These are phyloP conservation scores for Heliamphora exappendiculata DNA, from an alignment of 148 eudicot genomes.

Conservation along the genomic window DNA sequence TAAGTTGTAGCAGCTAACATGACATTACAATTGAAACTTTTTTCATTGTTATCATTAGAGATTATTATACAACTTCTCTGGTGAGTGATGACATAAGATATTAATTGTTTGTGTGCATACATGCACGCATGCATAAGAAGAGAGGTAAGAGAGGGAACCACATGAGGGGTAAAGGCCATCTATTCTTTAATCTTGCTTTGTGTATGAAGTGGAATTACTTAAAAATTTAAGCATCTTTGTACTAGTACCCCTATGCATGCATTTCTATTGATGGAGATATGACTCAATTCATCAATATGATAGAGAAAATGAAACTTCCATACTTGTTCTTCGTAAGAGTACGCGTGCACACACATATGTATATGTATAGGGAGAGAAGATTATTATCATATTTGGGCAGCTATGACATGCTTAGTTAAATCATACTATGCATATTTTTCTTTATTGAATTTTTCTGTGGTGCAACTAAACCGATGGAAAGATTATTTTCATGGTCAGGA, in stretches of 20 bases:
- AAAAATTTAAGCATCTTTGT: not conserved
- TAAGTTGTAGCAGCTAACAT: not conserved
- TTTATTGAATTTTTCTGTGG: not conserved
- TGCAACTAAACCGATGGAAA: constrained; percentile 2
- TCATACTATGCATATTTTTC: not conserved
- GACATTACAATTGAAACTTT: not conserved
- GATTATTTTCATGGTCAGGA: constrained; percentile 37
- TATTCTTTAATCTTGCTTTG: not conserved
- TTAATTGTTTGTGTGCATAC: not conserved
- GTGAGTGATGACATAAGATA: not conserved
- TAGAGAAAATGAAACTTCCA: not conserved
- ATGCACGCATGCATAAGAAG: not conserved
- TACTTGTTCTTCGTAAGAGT: not conserved
- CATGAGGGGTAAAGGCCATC: no score
- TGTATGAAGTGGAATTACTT: no score
- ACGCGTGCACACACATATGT: not conserved
- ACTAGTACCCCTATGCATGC: not conserved
- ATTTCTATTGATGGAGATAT: not conserved
- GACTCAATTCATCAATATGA: not conserved
- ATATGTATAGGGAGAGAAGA: not conserved
- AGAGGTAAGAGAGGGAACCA: not conserved
- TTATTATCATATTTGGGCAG: not conserved
- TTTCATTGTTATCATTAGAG: not conserved
- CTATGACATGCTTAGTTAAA: not conserved
- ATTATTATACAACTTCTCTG: no score